phyloP scores from a whole-genome alignment of 495 filamentous ascomycete genomes.

The Penicillium ucsense region DNA sequence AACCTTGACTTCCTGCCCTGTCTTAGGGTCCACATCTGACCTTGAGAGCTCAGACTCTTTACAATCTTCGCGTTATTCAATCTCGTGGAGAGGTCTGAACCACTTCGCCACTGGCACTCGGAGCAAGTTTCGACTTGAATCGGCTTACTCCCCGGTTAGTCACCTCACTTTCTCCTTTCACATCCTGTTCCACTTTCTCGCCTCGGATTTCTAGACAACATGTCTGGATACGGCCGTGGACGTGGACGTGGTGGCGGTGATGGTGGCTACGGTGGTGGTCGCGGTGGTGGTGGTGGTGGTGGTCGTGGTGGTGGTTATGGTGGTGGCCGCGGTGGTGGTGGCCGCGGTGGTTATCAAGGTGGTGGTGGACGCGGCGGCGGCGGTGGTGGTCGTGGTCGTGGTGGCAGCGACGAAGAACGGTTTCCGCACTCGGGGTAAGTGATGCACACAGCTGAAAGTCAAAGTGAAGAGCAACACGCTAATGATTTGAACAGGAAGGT shows the following conservation, averaged over 20 bases:
- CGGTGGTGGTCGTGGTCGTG: background rate
- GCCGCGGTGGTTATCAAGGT: slow-evolving; percentile 3
- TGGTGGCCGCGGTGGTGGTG: background rate
- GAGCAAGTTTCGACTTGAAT: too few relatives aligned
- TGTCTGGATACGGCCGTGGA: slow-evolving; percentile 3
- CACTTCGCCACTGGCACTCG: too few relatives aligned
- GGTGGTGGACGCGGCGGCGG: background rate
- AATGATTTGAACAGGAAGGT: slow-evolving; percentile 1
- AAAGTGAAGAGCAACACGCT: background rate
- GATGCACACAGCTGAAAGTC: background rate
- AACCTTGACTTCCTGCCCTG: background rate
- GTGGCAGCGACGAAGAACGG: too few relatives aligned
- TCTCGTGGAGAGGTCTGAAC: too few relatives aligned
- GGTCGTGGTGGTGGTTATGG: background rate
- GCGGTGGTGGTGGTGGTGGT: background rate
- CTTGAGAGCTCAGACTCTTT: background rate
- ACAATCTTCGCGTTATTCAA: background rate
- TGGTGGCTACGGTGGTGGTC: background rate
- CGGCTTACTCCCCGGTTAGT: too few relatives aligned
- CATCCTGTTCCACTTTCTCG: background rate
- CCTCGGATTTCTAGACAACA: background rate
- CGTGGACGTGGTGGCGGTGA: background rate
- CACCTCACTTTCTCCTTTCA: background rate
- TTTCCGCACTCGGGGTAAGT: slow-evolving; percentile 3
- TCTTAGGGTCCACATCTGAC: background rate